Evolutionary conservation across 306 rosid species (phyloP).

Genomic region (Quercus robur): DNA sequence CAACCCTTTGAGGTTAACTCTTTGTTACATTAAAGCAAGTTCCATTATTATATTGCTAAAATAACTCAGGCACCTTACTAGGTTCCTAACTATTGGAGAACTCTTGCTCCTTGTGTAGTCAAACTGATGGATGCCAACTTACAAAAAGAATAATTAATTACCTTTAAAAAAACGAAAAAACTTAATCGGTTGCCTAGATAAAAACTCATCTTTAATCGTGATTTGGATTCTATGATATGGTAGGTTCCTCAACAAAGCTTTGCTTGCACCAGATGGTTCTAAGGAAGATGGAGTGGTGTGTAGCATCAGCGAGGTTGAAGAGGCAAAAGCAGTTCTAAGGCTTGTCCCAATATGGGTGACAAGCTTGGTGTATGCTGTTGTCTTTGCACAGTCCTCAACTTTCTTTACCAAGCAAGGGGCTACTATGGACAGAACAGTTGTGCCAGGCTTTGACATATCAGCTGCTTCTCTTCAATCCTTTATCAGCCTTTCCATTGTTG

Average conservation of each 20-base stretch:
- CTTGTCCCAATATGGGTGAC: constrained; percentile 43
- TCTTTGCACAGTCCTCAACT: constrained; percentile 31
- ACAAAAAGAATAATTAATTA: background rate
- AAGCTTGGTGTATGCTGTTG: constrained; percentile 30
- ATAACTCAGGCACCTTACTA: background rate
- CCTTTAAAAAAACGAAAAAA: too few relatives aligned
- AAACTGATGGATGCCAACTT: background rate
- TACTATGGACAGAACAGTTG: constrained; percentile 20
- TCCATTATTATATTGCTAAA: background rate
- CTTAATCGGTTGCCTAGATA: background rate
- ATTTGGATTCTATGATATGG: background rate
- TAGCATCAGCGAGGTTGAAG: constrained; percentile 33
- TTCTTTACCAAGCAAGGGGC: constrained; percentile 43
- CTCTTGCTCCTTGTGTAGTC: background rate
- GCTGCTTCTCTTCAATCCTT: constrained; percentile 19
- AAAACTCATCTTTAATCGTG: background rate
- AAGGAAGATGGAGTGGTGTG: constrained; percentile 23
- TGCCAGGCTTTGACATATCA: constrained; percentile 10
- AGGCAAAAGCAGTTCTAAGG: constrained; percentile 42
- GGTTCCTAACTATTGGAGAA: background rate
- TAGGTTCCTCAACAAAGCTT: constrained; percentile 44
- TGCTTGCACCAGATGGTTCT: constrained; percentile 23
- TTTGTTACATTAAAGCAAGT: background rate
- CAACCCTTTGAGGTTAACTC: background rate
- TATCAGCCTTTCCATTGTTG: constrained; percentile 3